phyloP scores from a whole-genome alignment of 2,329 filamentous ascomycete genomes.

The Trichoderma sp. region DNA sequence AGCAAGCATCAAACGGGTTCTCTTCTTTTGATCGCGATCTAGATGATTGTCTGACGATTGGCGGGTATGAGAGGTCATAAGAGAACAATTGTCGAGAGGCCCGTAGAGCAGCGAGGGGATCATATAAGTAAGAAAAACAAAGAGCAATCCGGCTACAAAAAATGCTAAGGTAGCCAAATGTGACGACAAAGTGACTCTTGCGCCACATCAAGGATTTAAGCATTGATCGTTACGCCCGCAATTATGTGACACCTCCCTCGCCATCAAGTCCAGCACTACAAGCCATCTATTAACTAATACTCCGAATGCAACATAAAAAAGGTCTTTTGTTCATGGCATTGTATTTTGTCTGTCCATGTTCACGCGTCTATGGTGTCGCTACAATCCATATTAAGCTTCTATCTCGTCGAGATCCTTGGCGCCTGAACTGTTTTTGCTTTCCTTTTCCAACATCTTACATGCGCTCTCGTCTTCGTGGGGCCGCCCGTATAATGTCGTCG shows the following conservation, averaged over 20 bases:
- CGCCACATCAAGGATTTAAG: neutral
- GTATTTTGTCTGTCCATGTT: slow-evolving; percentile 22
- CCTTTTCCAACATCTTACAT: slow-evolving; percentile 31
- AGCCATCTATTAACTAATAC: neutral
- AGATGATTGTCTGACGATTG: neutral
- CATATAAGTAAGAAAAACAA: neutral
- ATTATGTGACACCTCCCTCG: neutral
- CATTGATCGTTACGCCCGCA: neutral
- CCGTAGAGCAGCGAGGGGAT: neutral
- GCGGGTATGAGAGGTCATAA: neutral
- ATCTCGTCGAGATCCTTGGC: slow-evolving; percentile 13
- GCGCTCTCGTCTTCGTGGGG: slow-evolving; percentile 59
- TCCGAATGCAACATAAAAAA: neutral
- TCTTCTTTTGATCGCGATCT: neutral
- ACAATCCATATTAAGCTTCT: slow-evolving; percentile 33
- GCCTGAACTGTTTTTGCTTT: slow-evolving; percentile 26
- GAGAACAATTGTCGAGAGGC: no score
- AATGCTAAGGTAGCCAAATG: neutral
- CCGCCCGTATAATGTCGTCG: slow-evolving; percentile 95
- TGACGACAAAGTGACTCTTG: slow-evolving; percentile 2
- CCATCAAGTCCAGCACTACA: neutral
- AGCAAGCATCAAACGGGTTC: no score
- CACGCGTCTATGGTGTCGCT: slow-evolving; percentile 39
- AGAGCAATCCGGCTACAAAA: neutral
- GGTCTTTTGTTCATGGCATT: slow-evolving; percentile 5